Evolutionary conservation across 2,329 filamentous ascomycete genomes (phyloP).

Genomic region (Sarocladiaceae sp.): DNA sequence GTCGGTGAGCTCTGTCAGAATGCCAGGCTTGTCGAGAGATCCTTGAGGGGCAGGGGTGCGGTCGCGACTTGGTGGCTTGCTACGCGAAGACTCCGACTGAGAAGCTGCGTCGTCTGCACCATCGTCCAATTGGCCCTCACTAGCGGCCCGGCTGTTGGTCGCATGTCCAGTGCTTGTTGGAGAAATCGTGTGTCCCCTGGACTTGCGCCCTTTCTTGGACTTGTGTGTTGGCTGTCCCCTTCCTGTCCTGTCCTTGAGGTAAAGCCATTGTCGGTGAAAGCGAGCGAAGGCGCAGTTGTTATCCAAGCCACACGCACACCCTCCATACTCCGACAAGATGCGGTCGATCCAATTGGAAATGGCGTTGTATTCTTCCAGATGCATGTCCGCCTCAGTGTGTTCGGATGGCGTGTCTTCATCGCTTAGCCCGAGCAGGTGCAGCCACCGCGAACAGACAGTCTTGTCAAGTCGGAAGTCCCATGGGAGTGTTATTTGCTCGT

Average conservation of each 20-base stretch:
- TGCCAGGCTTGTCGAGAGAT: constrained; percentile 52
- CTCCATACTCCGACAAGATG: constrained; percentile 71
- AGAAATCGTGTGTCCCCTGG: constrained; percentile 50
- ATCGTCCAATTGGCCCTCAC: constrained; percentile 54
- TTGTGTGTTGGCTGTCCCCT: constrained; percentile 22
- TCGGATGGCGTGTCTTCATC: constrained; percentile 46
- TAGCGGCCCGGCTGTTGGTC: constrained; percentile 57
- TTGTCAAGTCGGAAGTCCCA: constrained; percentile 64
- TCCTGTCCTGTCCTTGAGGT: constrained; percentile 35
- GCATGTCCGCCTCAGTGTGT: constrained; percentile 47
- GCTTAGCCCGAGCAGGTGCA: constrained; percentile 53
- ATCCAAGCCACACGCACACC: constrained; percentile 66
- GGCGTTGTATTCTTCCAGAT: constrained; percentile 52
- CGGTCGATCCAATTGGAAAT: constrained; percentile 61
- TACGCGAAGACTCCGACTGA: constrained; percentile 45
- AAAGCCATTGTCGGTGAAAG: constrained; percentile 53
- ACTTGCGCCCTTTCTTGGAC: constrained; percentile 46
- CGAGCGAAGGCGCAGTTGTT: constrained; percentile 57
- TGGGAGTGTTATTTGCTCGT: constrained; percentile 56
- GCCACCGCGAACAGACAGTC: constrained; percentile 45
- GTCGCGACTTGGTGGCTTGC: constrained; percentile 62
- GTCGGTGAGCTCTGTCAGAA: constrained; percentile 58
- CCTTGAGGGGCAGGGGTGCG: constrained; percentile 56
- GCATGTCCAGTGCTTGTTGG: constrained; percentile 57
- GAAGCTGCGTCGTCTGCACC: constrained; percentile 42